Base-by-base conservation (phyloP, 2,329 filamentous ascomycete species). In the Onygenales sp. region DNA sequence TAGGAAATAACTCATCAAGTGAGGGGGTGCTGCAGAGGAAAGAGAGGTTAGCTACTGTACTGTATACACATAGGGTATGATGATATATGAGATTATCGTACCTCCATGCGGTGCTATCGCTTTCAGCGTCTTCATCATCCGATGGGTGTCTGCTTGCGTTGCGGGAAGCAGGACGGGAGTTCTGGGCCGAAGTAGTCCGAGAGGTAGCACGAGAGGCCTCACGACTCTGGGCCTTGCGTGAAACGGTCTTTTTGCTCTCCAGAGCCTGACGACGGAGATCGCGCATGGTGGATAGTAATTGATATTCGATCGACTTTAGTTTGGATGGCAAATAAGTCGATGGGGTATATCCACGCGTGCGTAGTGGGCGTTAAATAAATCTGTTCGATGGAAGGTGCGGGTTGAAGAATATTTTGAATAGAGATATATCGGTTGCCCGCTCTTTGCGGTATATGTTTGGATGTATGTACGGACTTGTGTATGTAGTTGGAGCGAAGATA, bases 171-270 rank as follows among this genome's bases (percentile, higher is more conserved):
- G 73, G 72, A 43, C 75, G 75, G 36, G 80, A 83, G 45, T 73
- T 73, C 9, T 72, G 69, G 17, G 75, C 71, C 13, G 80, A 83
- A 58, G 68, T 72, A 11, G 73, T 69, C 55, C 76, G 77, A 46
- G 79, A 83, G 52, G 68, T 73, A 13, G 74, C 70, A 32, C 75
- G 74, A 13, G 81, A 82, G 43, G 72, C 74, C 54, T 77, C 72
- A 55, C 75, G 75, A 38, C 54, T 50, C 44, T 55, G 53, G n/a
- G 57, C 52, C 64, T 84, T 84, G 61, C 78, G 78, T 51, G 82
- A 85, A 46, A 80, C 70, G 17, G 81, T 85, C 71, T 85, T 85
- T 65, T 78, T 75, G 70, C 79, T 82, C 72, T 84, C 82, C 41
- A 83, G 76, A 53, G 80, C 81, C 63, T 80, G 78, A 60, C 81